phyloP scores from a whole-genome alignment of 2,329 filamentous ascomycete genomes.

The Sclerotinia spermophila region DNA sequence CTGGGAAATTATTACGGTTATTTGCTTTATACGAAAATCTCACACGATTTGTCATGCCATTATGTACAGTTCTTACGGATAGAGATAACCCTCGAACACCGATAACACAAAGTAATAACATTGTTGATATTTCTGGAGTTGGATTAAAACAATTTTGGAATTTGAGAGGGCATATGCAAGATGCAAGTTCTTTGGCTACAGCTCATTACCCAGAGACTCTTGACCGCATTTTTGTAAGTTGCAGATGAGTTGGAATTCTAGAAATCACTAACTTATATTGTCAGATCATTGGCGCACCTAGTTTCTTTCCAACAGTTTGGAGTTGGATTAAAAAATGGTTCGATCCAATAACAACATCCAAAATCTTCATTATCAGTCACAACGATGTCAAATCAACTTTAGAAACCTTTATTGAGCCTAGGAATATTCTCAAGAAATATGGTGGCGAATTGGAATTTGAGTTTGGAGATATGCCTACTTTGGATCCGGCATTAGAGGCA shows the following conservation, averaged over 20 bases:
- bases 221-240: conserved; percentile 65
- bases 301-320: conserved; percentile 92
- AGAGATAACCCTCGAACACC: conserved; percentile 75
- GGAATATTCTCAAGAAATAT: conserved; percentile 84
- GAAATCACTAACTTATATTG: conserved; percentile 6
- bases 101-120: conserved; percentile 89
- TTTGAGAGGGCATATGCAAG: conserved; percentile 89
- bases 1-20: conserved; percentile 74
- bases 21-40: conserved; percentile 95
- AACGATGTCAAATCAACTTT: conserved; percentile 74
- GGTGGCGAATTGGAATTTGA: conserved; percentile 81
- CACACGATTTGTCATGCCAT: conserved; percentile 78
- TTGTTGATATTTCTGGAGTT: conserved; percentile 86
- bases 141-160: conserved; percentile 96
- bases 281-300: conserved; percentile 80
- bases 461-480: conserved; percentile 69
- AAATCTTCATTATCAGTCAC: conserved; percentile 84
- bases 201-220: conserved; percentile 94
- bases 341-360: conserved; percentile 87
- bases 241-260: background rate
- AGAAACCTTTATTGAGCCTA: conserved; percentile 72
- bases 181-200: conserved; percentile 81
- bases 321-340: conserved; percentile 96
- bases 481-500: conserved; percentile 60
- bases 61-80: conserved; percentile 72